Evolutionary conservation across 192 early-diverging fungal species (phyloP).

Genomic region (Coemansia sp.): DNA sequence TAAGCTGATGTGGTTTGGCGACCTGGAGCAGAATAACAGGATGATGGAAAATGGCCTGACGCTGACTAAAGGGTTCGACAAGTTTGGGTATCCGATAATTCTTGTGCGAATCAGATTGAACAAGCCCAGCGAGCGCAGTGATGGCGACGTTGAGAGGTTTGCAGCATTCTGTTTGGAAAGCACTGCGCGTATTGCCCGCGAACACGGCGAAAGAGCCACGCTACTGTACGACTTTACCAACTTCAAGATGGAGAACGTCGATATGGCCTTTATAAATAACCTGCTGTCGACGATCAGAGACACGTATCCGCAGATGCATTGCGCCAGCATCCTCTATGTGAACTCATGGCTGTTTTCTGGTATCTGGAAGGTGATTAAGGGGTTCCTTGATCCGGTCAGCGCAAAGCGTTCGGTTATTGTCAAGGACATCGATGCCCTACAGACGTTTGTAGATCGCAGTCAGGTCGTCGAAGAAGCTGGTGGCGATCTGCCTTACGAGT

Average conservation of each 20-base stretch:
- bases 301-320: slow-evolving; percentile 82
- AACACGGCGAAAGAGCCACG: slow-evolving; percentile 46
- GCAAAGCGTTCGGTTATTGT: slow-evolving; percentile 77
- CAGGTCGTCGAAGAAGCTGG: slow-evolving; percentile 63
- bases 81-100: slow-evolving; percentile 51
- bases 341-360: slow-evolving; percentile 89
- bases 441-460: slow-evolving; percentile 59
- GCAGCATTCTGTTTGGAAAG: slow-evolving; percentile 32
- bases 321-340: slow-evolving; percentile 68
- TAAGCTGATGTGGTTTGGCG: slow-evolving; percentile 60
- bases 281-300: slow-evolving; percentile 72
- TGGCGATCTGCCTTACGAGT: slow-evolving; percentile 58
- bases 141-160: slow-evolving; percentile 17
- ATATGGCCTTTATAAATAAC: slow-evolving; percentile 72
- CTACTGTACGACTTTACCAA: slow-evolving; percentile 75
- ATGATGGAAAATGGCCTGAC: slow-evolving; percentile 52
- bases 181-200: slow-evolving; percentile 22
- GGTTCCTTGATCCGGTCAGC: slow-evolving; percentile 80
- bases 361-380: slow-evolving; percentile 76
- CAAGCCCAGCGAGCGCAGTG: slow-evolving; percentile 23
- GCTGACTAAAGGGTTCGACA: slow-evolving; percentile 51
- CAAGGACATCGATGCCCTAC: slow-evolving; percentile 61
- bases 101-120: slow-evolving; percentile 28
- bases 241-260: slow-evolving; percentile 72
- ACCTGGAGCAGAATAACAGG: slow-evolving; percentile 48